Conservation (phyloP, 2,329 filamentous ascomycete genomes). For the Aureobasidium pullulans region DNA sequence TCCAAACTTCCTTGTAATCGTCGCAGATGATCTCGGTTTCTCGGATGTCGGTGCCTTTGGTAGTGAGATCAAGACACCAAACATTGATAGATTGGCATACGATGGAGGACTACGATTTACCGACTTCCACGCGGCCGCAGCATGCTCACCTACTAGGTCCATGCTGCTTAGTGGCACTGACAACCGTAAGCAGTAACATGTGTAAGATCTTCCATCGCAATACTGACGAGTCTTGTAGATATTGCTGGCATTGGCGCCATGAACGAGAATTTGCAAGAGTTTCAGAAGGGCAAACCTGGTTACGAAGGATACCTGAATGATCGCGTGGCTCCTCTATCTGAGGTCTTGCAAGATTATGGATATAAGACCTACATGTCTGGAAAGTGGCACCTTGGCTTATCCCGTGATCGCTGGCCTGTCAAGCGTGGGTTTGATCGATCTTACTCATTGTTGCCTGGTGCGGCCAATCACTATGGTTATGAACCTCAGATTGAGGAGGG, state of each 20-base stretch:
- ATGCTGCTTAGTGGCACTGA: conserved; percentile 32
- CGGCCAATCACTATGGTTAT: conserved; percentile 31
- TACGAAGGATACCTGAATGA: conserved; percentile 33
- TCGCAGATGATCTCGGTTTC: conserved; percentile 27
- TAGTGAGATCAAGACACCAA: conserved; percentile 27
- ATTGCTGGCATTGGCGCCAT: conserved; percentile 28
- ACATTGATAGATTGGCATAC: conserved; percentile 16
- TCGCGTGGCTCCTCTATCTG: conserved; percentile 29
- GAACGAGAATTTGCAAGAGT: conserved; percentile 23
- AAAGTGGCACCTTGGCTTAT: conserved; percentile 33
- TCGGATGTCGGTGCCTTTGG: conserved; percentile 25
- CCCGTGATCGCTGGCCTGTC: conserved; percentile 22
- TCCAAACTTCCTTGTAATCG: conserved; percentile 20
- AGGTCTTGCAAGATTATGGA: conserved; percentile 28
- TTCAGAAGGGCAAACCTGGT: conserved; percentile 23
- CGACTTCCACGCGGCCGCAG: conserved; percentile 26
- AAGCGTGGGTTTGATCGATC: conserved; percentile 25
- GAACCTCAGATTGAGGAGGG: conserved; percentile 25
- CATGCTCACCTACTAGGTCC: conserved; percentile 28
- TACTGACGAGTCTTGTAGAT: conserved; percentile 13
- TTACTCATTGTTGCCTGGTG: conserved; percentile 25
- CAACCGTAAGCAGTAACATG: conserved; percentile 14
- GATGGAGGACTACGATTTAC: conserved; percentile 21
- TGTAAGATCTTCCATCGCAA: not conserved
- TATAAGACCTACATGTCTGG: conserved; percentile 32